Evolutionary conservation across 441 rosid species (phyloP), one percentile per base, ranked within the genome.

Genomic region (Hura crepitans): DNA sequence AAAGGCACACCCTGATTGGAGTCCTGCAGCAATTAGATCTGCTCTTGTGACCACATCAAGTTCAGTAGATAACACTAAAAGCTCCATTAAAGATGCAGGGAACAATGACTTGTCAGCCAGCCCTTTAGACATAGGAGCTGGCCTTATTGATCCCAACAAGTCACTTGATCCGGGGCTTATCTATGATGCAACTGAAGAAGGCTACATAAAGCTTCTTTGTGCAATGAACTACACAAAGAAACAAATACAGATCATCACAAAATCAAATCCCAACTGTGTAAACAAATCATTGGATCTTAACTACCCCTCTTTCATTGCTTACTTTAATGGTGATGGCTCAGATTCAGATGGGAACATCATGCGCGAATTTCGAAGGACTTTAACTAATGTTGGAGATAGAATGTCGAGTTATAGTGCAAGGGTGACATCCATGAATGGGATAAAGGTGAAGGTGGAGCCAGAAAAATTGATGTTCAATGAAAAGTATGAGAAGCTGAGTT

Each of bases 21-120:
- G 89, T 61, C 92, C 89, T 9, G 91, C 93, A 0, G 84, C 85
- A 5, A 87, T 87, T 45, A 69, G 97, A 60, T 89, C 97, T 0
- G 93, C 97, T 0, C 79, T 91, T 81, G 82, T 91, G 92, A 89
- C 96, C 13, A 89, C 90, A 0, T 86, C 91, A 0, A 81, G 72
- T 33, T 10, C 87, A 47, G 58, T 77, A 0, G 93, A 88, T 60
- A 91, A 89, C 69, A 62, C 71, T 5, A 75, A 73, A 23, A 79
- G 69, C 11, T 79, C 82, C 20, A 81, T 91, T 68, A 81, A 69
- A 7, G 92, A 91, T 57, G 87, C 80, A 39, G 73, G 89, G 54
- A 82, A 80, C 2, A 73, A 80, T 10, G 78, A 86, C 54, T 68
- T 83, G 39, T 68, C 75, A 0, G 82, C 87, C 8, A 85, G 80